These are phyloP conservation scores for Erodium trifolium DNA, from an alignment of 441 rosid species.

Conservation along the genomic window DNA sequence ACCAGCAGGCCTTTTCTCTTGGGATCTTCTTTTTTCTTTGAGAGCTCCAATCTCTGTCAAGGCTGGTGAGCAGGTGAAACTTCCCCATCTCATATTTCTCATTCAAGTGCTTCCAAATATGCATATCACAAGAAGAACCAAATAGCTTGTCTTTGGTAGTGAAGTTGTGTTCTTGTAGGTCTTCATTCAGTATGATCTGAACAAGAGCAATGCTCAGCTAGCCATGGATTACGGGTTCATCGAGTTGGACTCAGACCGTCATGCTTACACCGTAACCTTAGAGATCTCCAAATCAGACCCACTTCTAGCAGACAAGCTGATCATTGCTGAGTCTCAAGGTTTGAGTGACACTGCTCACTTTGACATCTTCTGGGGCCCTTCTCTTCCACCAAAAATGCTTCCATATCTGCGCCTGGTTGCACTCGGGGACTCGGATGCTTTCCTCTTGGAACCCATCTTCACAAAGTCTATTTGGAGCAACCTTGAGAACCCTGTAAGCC, in stretches of 20 bases:
- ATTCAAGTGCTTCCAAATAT: not conserved
- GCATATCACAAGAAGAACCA: too few relatives aligned
- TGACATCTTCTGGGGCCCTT: conserved; percentile 47
- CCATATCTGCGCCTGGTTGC: conserved; percentile 72
- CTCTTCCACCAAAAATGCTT: conserved; percentile 69
- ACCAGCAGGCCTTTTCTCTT: conserved; percentile 71
- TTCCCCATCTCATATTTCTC: conserved; percentile 12
- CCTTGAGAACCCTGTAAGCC: conserved; percentile 72
- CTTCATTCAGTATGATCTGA: conserved; percentile 67
- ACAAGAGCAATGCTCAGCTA: conserved; percentile 81
- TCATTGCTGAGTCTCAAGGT: conserved; percentile 70
- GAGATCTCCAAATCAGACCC: conserved; percentile 59
- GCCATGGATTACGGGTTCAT: conserved; percentile 86
- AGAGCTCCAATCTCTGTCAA: conserved; percentile 64
- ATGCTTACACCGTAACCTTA: conserved; percentile 59
- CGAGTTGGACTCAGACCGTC: conserved; percentile 54
- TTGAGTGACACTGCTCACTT: conserved; percentile 52
- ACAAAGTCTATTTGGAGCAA: conserved; percentile 78
- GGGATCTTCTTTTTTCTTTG: conserved; percentile 76
- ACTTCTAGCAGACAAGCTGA: conserved; percentile 71
- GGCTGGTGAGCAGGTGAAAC: conserved; percentile 83
- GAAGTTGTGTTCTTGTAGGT: conserved; percentile 36
- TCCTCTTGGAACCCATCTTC: conserved; percentile 79
- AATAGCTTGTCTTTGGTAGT: too few relatives aligned
- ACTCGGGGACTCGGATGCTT: conserved; percentile 72